Evolutionary conservation across 805 yeast species (phyloP).

Genomic region (Starmerella vitae): DNA sequence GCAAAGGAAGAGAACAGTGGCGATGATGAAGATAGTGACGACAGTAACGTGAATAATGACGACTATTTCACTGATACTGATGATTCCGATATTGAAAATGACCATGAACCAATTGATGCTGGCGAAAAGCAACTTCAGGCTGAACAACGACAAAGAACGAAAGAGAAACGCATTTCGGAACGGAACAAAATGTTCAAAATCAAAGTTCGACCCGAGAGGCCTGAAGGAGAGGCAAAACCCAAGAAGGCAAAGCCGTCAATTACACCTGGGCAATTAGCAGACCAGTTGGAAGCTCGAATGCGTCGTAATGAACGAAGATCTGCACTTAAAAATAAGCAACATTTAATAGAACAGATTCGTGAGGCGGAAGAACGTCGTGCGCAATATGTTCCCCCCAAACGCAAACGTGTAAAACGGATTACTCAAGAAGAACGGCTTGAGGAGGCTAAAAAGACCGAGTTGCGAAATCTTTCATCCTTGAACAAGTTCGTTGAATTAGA

Average conservation of each 20-base stretch:
- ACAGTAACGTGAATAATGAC: slow-evolving; percentile 18
- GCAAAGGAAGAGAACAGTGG: slow-evolving; percentile 7
- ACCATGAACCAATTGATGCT: slow-evolving; percentile 41
- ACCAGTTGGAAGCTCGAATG: slow-evolving; percentile 24
- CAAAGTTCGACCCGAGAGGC: slow-evolving; percentile 26
- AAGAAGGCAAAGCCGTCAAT: slow-evolving; percentile 7
- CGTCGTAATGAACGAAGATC: slow-evolving; percentile 58
- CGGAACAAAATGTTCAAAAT: slow-evolving; percentile 25
- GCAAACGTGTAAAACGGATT: slow-evolving; percentile 26
- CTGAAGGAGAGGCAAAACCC: slow-evolving; percentile 1
- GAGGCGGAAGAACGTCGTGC: slow-evolving; percentile 49
- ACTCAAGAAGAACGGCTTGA: slow-evolving; percentile 61
- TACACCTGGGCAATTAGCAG: slow-evolving; percentile 29
- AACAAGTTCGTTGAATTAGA: slow-evolving; percentile 76
- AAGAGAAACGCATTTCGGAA: slow-evolving; percentile 24
- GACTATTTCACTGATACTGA: slow-evolving; percentile 31
- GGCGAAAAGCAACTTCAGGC: slow-evolving; percentile 52
- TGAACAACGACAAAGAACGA: slow-evolving; percentile 27
- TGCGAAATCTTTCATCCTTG: slow-evolving; percentile 56
- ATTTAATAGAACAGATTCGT: slow-evolving; percentile 57
- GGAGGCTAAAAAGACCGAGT: slow-evolving; percentile 83
- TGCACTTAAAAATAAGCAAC: slow-evolving; percentile 63
- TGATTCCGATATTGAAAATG: slow-evolving; percentile 34
- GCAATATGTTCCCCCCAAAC: slow-evolving; percentile 27
- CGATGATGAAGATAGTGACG: slow-evolving; percentile 21